Evolutionary conservation across 345 rosid species (phyloP), one percentile per base, ranked within the genome.

Genomic region (Conringia planisiliqua): DNA sequence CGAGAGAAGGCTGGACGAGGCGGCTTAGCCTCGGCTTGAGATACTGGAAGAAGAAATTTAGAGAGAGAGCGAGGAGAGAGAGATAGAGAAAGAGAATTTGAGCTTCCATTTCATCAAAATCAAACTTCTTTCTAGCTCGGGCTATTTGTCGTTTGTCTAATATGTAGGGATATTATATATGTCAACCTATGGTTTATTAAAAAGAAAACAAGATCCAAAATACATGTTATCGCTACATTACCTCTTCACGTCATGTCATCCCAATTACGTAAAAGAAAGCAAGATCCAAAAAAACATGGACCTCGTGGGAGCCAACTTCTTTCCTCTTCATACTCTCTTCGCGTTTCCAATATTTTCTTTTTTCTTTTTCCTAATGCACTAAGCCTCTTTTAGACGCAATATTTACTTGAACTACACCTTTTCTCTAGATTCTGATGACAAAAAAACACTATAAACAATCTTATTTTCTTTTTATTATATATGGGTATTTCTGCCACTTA

Each of bases 1-100:
- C 10, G 1, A 69, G 16, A 62, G 74, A 76, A 69, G 64, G 73
- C 22, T 76, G 50, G 4, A 76, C n/a, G 59, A 68, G 26, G 3
- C 79, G 79, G 22, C 4, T 13, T 62, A 76, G 40, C 50, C 43
- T 62, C 6, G 70, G 79, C 38, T 76, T 62, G 16, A 76, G 51
- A 27, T 13, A 54, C 1, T 11, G 32, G 55, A 62, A 62, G 50
- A 76, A 35, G 70, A 76, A 62, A 59, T 36, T 69, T 13, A 76
- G n/a, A 38, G 80, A 54, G 35, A 76, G 75, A 33, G 62, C 1
- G 30, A 76, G 8, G 9, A 76, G 80, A 35, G 59, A 38, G 1
- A 76, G 51, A 62, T 76, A 76, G 50, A 76, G 80, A 62, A 76
- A 62, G 16, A 76, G 10, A 43, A 12, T 52, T 70, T 76, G 70